Conservation (phyloP, 1,139 yeast genomes). For the Hyphopichia wangnamkhiaoensis region DNA sequence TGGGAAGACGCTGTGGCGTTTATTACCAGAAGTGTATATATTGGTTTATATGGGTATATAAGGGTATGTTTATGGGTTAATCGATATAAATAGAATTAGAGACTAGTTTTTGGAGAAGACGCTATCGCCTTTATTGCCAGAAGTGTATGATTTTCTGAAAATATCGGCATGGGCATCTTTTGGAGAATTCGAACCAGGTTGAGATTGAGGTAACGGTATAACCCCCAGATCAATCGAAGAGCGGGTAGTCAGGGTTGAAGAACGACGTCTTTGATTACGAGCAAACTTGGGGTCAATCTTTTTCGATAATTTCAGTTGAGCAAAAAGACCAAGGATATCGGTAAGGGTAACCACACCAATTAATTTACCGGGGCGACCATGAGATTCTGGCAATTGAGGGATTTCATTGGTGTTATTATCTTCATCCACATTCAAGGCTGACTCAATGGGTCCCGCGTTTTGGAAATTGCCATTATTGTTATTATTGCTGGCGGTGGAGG, state of each 20-base stretch:
- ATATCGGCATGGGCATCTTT: slow-evolving; percentile 8
- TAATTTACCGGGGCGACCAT: slow-evolving; percentile 68
- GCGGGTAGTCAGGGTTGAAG: slow-evolving; percentile 50
- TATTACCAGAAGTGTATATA: slow-evolving; percentile 9
- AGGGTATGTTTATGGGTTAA: not conserved
- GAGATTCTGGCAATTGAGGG: too few species aligned
- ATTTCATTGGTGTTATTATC: too few species aligned
- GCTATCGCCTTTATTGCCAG: slow-evolving; percentile 9
- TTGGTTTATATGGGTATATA: not conserved
- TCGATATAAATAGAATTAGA: not conserved
- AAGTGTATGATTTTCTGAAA: slow-evolving; percentile 14
- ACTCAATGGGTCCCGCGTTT: slow-evolving; percentile 2
- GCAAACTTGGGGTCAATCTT: slow-evolving; percentile 81
- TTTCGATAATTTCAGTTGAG: slow-evolving; percentile 62
- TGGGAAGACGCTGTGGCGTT: slow-evolving; percentile 11
- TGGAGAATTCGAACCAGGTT: not conserved
- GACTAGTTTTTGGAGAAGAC: slow-evolving; percentile 10
- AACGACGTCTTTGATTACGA: slow-evolving; percentile 82
- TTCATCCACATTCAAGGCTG: too few species aligned
- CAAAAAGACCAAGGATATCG: slow-evolving; percentile 80
- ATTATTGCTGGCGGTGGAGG: slow-evolving; percentile 4
- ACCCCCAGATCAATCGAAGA: slow-evolving; percentile 41
- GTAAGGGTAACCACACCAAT: slow-evolving; percentile 91
- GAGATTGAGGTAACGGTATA: slow-evolving; percentile 4
- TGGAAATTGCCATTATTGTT: not conserved